phyloP scores from a whole-genome alignment of 768 basidiomycete species.

The Boletales sp. region DNA sequence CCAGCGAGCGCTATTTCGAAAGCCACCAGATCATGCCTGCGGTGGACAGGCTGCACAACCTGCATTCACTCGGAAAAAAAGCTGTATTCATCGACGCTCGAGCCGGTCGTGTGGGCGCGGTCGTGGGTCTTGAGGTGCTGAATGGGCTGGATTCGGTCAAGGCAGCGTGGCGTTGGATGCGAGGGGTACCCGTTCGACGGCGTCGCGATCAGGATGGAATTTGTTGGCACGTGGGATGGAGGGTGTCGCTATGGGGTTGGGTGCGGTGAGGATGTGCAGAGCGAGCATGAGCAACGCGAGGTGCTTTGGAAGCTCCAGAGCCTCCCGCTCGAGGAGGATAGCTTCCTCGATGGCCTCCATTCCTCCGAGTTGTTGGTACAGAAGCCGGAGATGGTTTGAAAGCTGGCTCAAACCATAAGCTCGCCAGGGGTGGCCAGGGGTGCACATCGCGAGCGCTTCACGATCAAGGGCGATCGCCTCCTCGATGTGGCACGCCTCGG shows the following conservation, averaged over 20 bases:
- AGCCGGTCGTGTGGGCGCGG: constrained; percentile 80
- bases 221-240: constrained; percentile 43
- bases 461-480: too few species aligned
- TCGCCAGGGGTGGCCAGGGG: too few species aligned
- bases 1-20: constrained; percentile 74
- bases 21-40: constrained; percentile 91
- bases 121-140: constrained; percentile 83
- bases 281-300: constrained; percentile 12
- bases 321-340: too few species aligned
- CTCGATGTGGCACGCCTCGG: too few species aligned
- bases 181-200: constrained; percentile 40
- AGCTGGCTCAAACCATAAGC: too few species aligned
- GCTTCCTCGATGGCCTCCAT: too few species aligned
- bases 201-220: constrained; percentile 32
- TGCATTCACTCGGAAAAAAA: too few species aligned
- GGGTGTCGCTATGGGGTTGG: constrained; percentile 35
- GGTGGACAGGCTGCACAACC: too few species aligned
- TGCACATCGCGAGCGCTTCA: too few species aligned
- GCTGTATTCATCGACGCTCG: constrained; percentile 65
- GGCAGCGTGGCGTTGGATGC: constrained; percentile 76
- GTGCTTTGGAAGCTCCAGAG: constrained; percentile 6
- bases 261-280: constrained; percentile 28
- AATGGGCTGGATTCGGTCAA: constrained; percentile 88
- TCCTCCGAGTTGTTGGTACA: too few species aligned
- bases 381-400: too few species aligned